Evolutionary conservation across 306 rosid genomes (phyloP).

Genomic region (Quercus alba): DNA sequence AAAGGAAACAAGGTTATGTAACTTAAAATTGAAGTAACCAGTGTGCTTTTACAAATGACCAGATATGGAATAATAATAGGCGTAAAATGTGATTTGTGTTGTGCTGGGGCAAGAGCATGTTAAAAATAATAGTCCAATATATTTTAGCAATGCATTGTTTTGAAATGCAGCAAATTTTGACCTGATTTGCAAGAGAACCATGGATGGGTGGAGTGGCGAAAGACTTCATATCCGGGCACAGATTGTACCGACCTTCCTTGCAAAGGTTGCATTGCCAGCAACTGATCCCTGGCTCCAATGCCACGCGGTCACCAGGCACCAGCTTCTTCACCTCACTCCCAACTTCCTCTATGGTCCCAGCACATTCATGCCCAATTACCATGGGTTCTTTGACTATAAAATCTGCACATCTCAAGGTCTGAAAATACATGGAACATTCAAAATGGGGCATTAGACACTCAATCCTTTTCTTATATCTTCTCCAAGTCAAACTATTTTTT

Average conservation of each 20-base stretch:
- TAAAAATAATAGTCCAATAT: not conserved
- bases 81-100: not conserved
- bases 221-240: constrained; percentile 86
- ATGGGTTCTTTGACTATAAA: constrained; percentile 80
- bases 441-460: not conserved
- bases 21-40: not conserved
- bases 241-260: constrained; percentile 80
- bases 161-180: constrained; percentile 23
- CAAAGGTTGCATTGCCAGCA: constrained; percentile 78
- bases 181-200: constrained; percentile 95
- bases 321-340: constrained; percentile 61
- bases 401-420: constrained; percentile 77
- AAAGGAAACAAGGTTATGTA: not conserved
- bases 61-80: not conserved
- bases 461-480: not conserved
- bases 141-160: not conserved
- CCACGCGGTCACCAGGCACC: constrained; percentile 72
- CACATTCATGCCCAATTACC: constrained; percentile 96
- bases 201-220: constrained; percentile 89
- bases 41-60: not conserved
- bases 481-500: not conserved
- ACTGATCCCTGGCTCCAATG: constrained; percentile 85
- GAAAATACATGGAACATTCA: constrained; percentile 24
- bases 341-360: constrained; percentile 81
- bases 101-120: not conserved